A percentile compares a stretch with the other conserved stretches of the same genome.
These are phyloP conservation scores for Funneliformis mosseae DNA, from an alignment of 192 early-diverging fungal species.

Conservation along the genomic window DNA sequence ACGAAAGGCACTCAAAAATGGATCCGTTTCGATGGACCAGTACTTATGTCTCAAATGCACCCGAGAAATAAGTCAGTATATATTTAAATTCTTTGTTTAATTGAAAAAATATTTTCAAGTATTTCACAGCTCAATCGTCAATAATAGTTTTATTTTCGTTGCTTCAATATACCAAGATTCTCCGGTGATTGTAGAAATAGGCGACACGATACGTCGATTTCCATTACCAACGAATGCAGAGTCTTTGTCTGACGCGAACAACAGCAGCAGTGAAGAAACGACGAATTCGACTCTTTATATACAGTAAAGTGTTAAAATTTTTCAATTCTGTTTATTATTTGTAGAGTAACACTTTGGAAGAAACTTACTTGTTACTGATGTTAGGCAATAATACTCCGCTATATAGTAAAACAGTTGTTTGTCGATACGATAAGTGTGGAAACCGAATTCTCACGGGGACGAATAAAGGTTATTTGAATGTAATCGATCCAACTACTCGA, in stretches of 20 bases:
- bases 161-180: conserved; percentile 53
- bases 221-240: conserved; percentile 31
- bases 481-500: conserved; percentile 56
- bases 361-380: conserved; percentile 47
- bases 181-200: conserved; percentile 52
- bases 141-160: conserved; percentile 49
- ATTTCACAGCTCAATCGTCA: conserved; percentile 10
- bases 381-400: conserved; percentile 46
- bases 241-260: conserved; percentile 3
- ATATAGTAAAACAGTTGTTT: conserved; percentile 37
- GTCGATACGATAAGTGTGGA: conserved; percentile 47
- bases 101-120: conserved; percentile 30
- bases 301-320: background rate
- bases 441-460: conserved; percentile 66
- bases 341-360: conserved; percentile 32
- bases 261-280: background rate
- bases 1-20: conserved; percentile 54
- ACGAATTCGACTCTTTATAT: background rate
- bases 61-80: conserved; percentile 70
- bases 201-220: conserved; percentile 37
- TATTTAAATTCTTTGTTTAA: conserved; percentile 46
- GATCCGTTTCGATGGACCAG: conserved; percentile 69
- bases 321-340: conserved; percentile 31
- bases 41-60: conserved; percentile 76
- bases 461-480: conserved; percentile 63